phyloP scores from a whole-genome alignment of 805 yeast genomes.

The Yarrowia yakushimensis region DNA sequence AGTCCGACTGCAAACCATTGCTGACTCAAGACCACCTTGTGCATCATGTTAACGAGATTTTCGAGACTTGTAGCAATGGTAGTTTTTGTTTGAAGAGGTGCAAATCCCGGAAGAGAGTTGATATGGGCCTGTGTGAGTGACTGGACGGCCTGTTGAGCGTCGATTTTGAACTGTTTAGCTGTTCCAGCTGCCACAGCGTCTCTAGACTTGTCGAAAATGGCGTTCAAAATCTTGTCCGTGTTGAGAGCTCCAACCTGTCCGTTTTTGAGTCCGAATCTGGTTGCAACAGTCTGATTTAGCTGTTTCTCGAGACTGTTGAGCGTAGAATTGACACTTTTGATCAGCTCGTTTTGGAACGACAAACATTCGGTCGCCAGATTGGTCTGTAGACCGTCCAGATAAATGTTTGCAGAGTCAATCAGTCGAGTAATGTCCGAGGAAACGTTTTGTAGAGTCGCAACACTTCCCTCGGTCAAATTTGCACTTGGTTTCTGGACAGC shows the following conservation, averaged over 20 bases:
- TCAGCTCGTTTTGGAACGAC: not conserved
- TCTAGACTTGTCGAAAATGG: not conserved
- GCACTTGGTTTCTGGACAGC: not conserved
- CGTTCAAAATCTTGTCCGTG: not conserved
- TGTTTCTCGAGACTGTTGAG: not conserved
- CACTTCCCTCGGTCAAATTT: no score
- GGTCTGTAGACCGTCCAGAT: constrained; percentile 6
- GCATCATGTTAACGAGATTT: constrained; percentile 4
- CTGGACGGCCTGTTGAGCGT: not conserved
- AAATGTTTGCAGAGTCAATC: not conserved
- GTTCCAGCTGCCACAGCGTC: not conserved
- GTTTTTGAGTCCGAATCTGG: not conserved
- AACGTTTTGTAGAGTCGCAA: not conserved
- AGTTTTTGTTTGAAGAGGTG: not conserved
- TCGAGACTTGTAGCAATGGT: constrained; percentile 8
- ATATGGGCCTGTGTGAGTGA: not conserved
- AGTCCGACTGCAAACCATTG: not conserved
- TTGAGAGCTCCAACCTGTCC: not conserved
- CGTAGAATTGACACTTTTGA: not conserved
- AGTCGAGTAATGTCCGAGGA: not conserved
- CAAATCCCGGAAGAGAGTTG: not conserved
- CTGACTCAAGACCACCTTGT: not conserved
- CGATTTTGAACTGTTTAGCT: not conserved
- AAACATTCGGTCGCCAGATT: not conserved
- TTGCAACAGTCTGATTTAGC: not conserved